Percentiles rank a stretch among this genome's conserved stretches.
Evolutionary conservation across 176 grass and related monocot species (phyloP).

Genomic region (Phoenix roebelenii): DNA sequence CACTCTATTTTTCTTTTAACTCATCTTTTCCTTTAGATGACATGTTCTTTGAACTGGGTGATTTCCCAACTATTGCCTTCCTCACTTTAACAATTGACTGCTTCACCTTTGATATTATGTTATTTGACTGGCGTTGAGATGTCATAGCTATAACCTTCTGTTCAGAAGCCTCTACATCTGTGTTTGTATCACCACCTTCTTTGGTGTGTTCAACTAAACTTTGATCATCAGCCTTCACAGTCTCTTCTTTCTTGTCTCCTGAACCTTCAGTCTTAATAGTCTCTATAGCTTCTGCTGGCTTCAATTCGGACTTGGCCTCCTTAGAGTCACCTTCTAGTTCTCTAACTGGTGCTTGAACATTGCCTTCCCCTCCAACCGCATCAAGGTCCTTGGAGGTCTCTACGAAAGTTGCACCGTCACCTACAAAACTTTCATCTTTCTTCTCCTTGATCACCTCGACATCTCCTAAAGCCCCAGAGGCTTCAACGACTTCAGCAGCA

Average conservation of each 20-base stretch:
- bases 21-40: neutral
- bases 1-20: neutral
- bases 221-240: neutral
- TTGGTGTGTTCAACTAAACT: neutral
- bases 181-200: neutral
- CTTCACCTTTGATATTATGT: conserved; percentile 11
- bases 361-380: neutral
- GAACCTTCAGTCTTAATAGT: conserved; percentile 2
- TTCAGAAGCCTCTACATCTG: conserved; percentile 1
- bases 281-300: neutral
- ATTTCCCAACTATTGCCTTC: conserved; percentile 9
- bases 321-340: neutral
- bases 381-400: neutral
- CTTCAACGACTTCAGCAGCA: neutral
- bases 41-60: conserved; percentile 13
- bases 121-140: conserved; percentile 1
- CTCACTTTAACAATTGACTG: conserved; percentile 13
- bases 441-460: neutral
- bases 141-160: neutral
- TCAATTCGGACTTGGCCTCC: neutral
- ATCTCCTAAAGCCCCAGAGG: neutral
- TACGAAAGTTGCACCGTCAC: no score
- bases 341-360: neutral
- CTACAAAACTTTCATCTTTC: neutral
- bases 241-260: conserved; percentile 6